A percentile compares a stretch with the other conserved stretches of the same genome.
These are phyloP conservation scores for Rhexocercosporidium sp. DNA, from an alignment of 2,329 filamentous ascomycete genomes.

Conservation along the genomic window DNA sequence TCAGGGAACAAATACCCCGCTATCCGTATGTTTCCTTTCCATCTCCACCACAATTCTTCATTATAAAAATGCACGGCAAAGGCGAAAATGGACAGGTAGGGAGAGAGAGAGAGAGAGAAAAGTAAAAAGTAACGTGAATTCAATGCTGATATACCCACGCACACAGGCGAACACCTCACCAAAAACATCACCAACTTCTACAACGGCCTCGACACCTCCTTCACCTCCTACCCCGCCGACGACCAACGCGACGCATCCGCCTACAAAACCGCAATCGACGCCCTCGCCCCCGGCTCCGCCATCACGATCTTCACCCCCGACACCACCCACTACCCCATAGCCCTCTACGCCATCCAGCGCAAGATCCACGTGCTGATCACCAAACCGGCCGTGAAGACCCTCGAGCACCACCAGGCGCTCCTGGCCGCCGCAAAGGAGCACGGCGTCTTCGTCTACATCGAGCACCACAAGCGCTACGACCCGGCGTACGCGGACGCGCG, in stretches of 20 bases:
- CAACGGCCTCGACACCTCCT: slow-evolving; percentile 86
- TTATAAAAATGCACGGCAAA: too few species aligned
- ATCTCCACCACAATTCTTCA: not conserved
- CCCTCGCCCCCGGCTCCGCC: slow-evolving; percentile 79
- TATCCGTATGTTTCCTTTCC: slow-evolving; percentile 66
- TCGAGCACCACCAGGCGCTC: slow-evolving; percentile 79
- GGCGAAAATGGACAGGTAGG: too few species aligned
- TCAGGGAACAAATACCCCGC: slow-evolving; percentile 90
- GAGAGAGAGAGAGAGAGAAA: not conserved
- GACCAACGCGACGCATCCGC: slow-evolving; percentile 76
- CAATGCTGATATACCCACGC: not conserved
- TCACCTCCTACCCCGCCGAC: slow-evolving; percentile 81
- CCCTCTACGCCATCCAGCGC: slow-evolving; percentile 87
- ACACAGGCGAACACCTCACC: slow-evolving; percentile 75
- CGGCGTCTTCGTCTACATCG: slow-evolving; percentile 88
- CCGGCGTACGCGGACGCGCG: slow-evolving; percentile 90
- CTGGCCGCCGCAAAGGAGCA: slow-evolving; percentile 73
- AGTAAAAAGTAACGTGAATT: too few species aligned
- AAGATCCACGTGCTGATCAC: slow-evolving; percentile 91
- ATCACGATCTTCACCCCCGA: slow-evolving; percentile 97
- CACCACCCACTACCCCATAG: slow-evolving; percentile 90
- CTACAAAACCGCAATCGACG: slow-evolving; percentile 89
- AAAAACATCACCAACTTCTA: slow-evolving; percentile 89
- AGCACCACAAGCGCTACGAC: slow-evolving; percentile 97
- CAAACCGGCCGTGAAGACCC: slow-evolving; percentile 87